Evolutionary conservation across 805 yeast species (phyloP).

Genomic region (Teunomyces tritomae): DNA sequence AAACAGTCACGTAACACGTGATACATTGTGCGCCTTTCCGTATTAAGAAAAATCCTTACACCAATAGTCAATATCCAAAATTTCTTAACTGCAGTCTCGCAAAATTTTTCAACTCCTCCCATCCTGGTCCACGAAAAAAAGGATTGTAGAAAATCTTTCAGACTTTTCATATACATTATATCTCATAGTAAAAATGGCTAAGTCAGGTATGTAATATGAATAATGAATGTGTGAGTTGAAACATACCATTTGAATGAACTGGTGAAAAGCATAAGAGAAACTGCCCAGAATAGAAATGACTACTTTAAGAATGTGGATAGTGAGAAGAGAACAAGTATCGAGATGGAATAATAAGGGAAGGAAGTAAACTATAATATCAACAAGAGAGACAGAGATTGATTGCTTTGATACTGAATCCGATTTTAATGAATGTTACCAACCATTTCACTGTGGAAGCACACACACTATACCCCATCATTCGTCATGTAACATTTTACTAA

Average conservation of each 20-base stretch:
- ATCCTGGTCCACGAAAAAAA: constrained; percentile 5
- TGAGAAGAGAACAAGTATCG: too few relatives aligned
- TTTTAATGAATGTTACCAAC: too few relatives aligned
- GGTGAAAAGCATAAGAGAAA: background rate
- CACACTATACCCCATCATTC: too few relatives aligned
- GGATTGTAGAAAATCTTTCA: constrained; percentile 5
- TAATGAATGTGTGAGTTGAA: constrained; percentile 1
- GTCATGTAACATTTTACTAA: constrained; percentile 3
- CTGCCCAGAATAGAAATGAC: background rate
- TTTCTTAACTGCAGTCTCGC: constrained; percentile 3
- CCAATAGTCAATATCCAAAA: background rate
- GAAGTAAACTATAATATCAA: too few relatives aligned
- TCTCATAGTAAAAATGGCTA: constrained; percentile 48
- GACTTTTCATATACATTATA: constrained; percentile 7
- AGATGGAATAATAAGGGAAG: too few relatives aligned
- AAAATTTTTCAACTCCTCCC: constrained; percentile 9
- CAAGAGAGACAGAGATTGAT: too few relatives aligned
- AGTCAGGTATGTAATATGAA: constrained; percentile 55
- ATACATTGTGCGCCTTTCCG: background rate
- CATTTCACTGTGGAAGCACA: too few relatives aligned
- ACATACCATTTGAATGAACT: background rate
- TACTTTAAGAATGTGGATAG: background rate
- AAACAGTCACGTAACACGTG: background rate
- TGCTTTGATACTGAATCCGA: too few relatives aligned
- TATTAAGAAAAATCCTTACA: background rate